Conservation (phyloP, 495 filamentous ascomycete species). For the Rhizodiscina lignyota region DNA sequence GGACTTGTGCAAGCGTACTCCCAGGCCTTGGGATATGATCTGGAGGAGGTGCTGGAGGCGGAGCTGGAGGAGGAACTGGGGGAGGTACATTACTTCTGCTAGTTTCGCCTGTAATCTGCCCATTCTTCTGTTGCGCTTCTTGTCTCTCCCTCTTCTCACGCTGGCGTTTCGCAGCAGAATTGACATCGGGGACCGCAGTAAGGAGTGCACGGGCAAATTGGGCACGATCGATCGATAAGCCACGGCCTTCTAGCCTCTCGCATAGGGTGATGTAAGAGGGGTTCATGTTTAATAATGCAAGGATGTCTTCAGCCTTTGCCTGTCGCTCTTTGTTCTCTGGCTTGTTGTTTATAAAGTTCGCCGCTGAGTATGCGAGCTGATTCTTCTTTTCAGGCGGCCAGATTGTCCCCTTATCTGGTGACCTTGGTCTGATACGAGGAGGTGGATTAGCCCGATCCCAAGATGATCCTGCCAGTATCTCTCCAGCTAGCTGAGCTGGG, state of each 20-base stretch:
- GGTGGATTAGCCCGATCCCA: too few species aligned
- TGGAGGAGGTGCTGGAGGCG: too few species aligned
- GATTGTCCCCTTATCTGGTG: conserved; percentile 12
- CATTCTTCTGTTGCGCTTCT: too few species aligned
- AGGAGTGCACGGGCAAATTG: conserved; percentile 29
- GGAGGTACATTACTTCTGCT: too few species aligned
- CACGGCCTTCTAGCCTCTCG: conserved; percentile 27
- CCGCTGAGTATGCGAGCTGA: conserved; percentile 14
- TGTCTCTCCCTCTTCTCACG: too few species aligned
- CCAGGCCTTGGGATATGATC: too few species aligned
- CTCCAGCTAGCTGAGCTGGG: too few species aligned
- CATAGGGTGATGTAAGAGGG: conserved; percentile 34
- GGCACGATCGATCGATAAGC: conserved; percentile 27
- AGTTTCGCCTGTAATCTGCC: too few species aligned
- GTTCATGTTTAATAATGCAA: conserved; percentile 26
- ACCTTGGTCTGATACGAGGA: too few species aligned
- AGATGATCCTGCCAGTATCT: too few species aligned
- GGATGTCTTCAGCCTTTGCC: conserved; percentile 17
- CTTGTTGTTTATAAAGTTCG: conserved; percentile 13
- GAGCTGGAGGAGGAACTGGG: too few species aligned
- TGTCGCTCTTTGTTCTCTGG: conserved; percentile 14
- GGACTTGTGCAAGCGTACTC: too few species aligned
- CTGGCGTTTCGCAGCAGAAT: conserved; percentile 8
- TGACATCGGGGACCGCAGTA: conserved; percentile 26
- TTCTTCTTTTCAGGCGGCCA: conserved; percentile 23